Conservation (phyloP, 305 asterid species). For the Solanum hybrid region DNA sequence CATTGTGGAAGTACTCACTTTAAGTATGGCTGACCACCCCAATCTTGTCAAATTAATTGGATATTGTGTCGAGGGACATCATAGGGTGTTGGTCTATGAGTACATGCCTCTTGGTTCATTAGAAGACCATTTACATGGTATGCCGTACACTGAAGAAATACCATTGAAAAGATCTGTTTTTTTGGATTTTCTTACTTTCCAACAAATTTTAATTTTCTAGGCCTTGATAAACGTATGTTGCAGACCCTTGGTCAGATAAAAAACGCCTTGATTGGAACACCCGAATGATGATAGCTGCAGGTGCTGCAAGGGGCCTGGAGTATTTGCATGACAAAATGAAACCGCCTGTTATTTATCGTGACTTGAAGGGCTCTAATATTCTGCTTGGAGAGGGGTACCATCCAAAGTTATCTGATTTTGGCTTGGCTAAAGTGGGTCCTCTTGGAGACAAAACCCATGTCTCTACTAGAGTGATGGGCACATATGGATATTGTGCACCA, state of each 20-base stretch:
- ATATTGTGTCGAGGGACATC: conserved; percentile 67
- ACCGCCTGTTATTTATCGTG: conserved; percentile 53
- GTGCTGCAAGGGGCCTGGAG: conserved; percentile 47
- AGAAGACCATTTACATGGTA: conserved; percentile 79
- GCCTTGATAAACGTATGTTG: background rate
- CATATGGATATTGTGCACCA: conserved; percentile 61
- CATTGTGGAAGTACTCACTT: conserved; percentile 57
- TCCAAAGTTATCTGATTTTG: conserved; percentile 50
- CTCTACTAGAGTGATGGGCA: conserved; percentile 64
- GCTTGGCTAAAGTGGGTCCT: conserved; percentile 54
- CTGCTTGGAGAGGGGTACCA: conserved; percentile 45
- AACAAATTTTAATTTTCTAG: background rate
- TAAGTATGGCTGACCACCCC: conserved; percentile 57
- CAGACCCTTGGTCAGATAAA: conserved; percentile 18
- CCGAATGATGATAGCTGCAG: conserved; percentile 52
- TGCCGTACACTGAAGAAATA: background rate
- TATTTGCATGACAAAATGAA: conserved; percentile 44
- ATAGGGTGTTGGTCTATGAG: conserved; percentile 73
- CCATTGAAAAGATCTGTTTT: background rate
- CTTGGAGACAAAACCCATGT: conserved; percentile 49
- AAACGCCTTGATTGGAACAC: conserved; percentile 37
- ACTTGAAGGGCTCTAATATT: conserved; percentile 55
- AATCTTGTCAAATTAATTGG: conserved; percentile 75
- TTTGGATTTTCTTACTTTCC: background rate
- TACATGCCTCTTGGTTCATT: conserved; percentile 75